These are phyloP conservation scores for Wickerhamomyces queroliae DNA, from an alignment of 805 yeast genomes.

Conservation along the genomic window DNA sequence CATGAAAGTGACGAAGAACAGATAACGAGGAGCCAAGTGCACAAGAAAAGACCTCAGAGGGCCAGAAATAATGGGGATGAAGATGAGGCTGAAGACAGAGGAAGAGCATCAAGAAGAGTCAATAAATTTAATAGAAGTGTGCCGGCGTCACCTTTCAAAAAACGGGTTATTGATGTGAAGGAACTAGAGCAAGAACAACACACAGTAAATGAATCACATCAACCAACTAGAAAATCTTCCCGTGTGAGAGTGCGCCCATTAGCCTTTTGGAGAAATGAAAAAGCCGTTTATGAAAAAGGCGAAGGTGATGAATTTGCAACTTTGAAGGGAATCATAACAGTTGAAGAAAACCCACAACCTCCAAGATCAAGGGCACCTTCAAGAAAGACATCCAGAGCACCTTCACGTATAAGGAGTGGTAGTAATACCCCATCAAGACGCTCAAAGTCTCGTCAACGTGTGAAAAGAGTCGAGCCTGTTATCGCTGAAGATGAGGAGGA, in stretches of 20 bases:
- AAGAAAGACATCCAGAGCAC: conserved; percentile 9
- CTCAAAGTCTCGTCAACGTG: neutral
- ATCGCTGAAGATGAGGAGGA: neutral
- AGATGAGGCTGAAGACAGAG: conserved; percentile 5
- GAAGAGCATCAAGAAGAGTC: neutral
- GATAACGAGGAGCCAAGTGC: neutral
- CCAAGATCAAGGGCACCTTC: conserved; percentile 11
- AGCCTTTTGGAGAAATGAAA: conserved; percentile 82
- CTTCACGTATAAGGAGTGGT: neutral
- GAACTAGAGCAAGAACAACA: conserved; percentile 2
- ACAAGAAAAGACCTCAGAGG: neutral
- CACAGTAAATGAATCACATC: neutral
- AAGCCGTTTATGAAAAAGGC: conserved; percentile 49
- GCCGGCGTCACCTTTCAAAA: conserved; percentile 1
- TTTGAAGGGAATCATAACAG: conserved; percentile 51
- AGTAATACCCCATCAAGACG: conserved; percentile 5
- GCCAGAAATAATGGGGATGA: conserved; percentile 7
- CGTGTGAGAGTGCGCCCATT: conserved; percentile 66
- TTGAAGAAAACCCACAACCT: conserved; percentile 11
- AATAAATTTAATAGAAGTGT: conserved; percentile 5
- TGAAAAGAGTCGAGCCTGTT: neutral
- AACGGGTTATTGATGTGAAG: conserved; percentile 5
- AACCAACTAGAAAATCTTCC: conserved; percentile 15
- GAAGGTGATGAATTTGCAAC: conserved; percentile 42
- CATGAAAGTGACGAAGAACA: conserved; percentile 12